Conservation (phyloP, 768 basidiomycete genomes). For the Suillus lakei region DNA sequence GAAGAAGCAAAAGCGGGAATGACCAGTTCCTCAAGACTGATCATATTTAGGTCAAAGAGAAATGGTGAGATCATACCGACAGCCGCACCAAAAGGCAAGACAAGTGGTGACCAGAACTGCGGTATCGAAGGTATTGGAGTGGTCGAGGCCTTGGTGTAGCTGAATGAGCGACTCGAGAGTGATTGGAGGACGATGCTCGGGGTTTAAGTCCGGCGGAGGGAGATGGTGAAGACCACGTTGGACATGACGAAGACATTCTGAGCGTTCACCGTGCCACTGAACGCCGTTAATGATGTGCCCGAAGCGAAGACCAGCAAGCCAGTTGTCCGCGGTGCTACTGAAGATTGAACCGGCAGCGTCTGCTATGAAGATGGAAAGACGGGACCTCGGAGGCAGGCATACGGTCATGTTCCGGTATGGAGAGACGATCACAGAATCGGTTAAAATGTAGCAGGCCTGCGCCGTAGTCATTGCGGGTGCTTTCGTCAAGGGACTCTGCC, state of each 20-base stretch:
- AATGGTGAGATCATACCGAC: not conserved
- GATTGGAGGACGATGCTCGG: not conserved
- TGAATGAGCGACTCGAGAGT: not conserved
- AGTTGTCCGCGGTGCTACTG: constrained; percentile 29
- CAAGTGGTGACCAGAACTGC: not conserved
- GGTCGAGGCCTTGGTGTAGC: not conserved
- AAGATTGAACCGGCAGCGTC: constrained; percentile 20
- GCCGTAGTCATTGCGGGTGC: constrained; percentile 30
- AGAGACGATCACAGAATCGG: constrained; percentile 40
- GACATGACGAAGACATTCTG: constrained; percentile 2
- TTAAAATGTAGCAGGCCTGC: constrained; percentile 39
- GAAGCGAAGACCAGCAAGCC: constrained; percentile 39
- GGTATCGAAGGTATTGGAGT: not conserved
- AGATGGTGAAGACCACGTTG: not conserved
- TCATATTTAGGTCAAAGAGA: constrained; percentile 11
- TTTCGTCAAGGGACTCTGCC: constrained; percentile 19
- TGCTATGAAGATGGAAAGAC: constrained; percentile 34
- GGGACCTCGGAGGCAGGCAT: constrained; percentile 40
- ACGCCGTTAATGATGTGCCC: constrained; percentile 44
- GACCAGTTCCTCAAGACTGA: not conserved
- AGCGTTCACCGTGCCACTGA: constrained; percentile 1
- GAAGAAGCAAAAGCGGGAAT: not conserved
- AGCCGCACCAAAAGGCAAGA: not conserved
- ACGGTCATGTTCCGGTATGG: constrained; percentile 35
- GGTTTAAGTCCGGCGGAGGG: not conserved